phyloP scores from a whole-genome alignment of 2,329 filamentous ascomycete species.

The Diaporthe australafricana region DNA sequence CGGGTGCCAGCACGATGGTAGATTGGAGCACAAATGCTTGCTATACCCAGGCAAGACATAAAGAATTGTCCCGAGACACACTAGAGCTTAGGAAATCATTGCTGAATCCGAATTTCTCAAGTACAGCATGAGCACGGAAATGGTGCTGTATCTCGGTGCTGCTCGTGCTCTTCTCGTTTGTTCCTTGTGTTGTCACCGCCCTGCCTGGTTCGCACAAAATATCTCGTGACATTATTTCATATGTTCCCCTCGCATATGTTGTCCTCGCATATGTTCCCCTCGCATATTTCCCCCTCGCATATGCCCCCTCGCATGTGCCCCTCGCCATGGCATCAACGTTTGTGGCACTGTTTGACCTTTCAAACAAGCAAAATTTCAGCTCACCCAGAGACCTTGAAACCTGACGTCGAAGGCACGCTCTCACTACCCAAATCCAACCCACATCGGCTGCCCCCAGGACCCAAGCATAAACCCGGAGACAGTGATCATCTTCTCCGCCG shows the following conservation, averaged over 20 bases:
- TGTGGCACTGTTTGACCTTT: not conserved
- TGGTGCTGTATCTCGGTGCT: not conserved
- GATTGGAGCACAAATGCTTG: not conserved
- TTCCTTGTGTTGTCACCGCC: not conserved
- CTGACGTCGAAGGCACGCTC: not conserved
- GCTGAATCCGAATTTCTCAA: not conserved
- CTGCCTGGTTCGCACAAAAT: not conserved
- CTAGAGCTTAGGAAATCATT: not conserved
- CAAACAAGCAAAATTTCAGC: not conserved
- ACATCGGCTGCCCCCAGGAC: not conserved
- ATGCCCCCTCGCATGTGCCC: not conserved
- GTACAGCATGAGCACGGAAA: not conserved
- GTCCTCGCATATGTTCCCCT: no score
- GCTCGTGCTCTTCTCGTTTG: not conserved
- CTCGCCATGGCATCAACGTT: not conserved
- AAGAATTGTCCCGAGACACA: not conserved
- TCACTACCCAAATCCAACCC: not conserved
- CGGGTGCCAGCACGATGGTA: not conserved
- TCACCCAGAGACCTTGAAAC: not conserved
- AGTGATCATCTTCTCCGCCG: not conserved
- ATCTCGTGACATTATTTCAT: not conserved
- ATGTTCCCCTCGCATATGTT: no score
- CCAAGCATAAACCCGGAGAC: not conserved
- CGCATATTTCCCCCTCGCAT: no score
- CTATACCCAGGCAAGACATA: not conserved